Conservation (phyloP, 2,329 filamentous ascomycete species). For the Thermothelomyces thermophilus region DNA sequence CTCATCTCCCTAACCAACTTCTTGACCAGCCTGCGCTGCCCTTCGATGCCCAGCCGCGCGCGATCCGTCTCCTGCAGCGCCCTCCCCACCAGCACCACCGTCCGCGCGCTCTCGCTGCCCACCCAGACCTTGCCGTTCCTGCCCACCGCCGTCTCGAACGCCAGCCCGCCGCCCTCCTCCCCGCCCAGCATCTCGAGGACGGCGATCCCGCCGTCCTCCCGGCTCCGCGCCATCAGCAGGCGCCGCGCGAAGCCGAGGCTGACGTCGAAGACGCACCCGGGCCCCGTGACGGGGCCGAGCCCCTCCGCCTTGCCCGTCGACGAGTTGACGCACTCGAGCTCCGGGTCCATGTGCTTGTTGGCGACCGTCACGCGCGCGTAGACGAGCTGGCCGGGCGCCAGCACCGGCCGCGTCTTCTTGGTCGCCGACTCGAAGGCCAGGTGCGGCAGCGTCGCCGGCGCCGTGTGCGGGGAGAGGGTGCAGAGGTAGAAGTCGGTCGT, state of each 20-base stretch:
- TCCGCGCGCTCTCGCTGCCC: slow-evolving; percentile 66
- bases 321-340: slow-evolving; percentile 82
- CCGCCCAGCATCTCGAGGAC: slow-evolving; percentile 72
- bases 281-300: slow-evolving; percentile 66
- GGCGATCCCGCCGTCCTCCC: slow-evolving; percentile 57
- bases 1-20: slow-evolving; percentile 55
- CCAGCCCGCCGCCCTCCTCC: slow-evolving; percentile 56
- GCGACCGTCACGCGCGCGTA: slow-evolving; percentile 79
- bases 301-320: slow-evolving; percentile 85
- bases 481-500: slow-evolving; percentile 75
- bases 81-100: slow-evolving; percentile 69
- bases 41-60: slow-evolving; percentile 53
- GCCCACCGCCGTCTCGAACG: slow-evolving; percentile 90
- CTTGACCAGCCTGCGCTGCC: slow-evolving; percentile 64
- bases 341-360: slow-evolving; percentile 77
- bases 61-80: slow-evolving; percentile 75
- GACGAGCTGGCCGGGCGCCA: slow-evolving; percentile 69
- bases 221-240: slow-evolving; percentile 59
- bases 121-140: slow-evolving; percentile 93
- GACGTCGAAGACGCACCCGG: slow-evolving; percentile 77
- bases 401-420: slow-evolving; percentile 81
- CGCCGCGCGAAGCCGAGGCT: slow-evolving; percentile 77
- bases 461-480: slow-evolving; percentile 59
- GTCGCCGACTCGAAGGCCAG: slow-evolving; percentile 89
- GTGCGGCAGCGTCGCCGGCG: slow-evolving; percentile 67